Evolutionary conservation across 2,329 filamentous ascomycete species (phyloP).

Genomic region (Colletotrichum endophyticum): DNA sequence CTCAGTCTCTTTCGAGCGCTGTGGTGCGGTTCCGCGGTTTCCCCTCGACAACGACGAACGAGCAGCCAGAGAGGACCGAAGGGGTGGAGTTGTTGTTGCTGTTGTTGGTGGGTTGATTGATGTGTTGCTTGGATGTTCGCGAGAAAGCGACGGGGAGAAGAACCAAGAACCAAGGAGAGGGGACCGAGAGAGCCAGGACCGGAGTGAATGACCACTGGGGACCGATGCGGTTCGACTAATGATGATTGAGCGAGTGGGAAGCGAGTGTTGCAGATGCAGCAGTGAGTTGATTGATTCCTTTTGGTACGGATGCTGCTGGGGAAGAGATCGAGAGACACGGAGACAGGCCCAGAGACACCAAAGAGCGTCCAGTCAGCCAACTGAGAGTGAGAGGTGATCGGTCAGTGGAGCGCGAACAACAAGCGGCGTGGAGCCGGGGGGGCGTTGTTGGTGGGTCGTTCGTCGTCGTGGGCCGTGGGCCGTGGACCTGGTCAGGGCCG

Average conservation of each 20-base stretch:
- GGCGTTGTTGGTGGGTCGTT: background rate
- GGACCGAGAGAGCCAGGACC: background rate
- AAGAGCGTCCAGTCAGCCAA: background rate
- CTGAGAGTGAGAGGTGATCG: background rate
- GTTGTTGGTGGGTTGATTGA: background rate
- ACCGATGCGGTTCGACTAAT: background rate
- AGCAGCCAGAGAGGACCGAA: background rate
- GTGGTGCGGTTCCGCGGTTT: background rate
- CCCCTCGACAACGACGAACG: constrained; percentile 5
- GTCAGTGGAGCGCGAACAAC: background rate
- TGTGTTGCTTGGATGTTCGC: background rate
- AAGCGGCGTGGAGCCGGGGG: background rate
- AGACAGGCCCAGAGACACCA: background rate
- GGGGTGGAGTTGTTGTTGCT: background rate
- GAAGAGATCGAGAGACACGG: background rate
- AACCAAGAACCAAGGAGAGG: background rate
- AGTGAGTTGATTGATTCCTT: background rate
- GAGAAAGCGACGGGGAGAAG: background rate
- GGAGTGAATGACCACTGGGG: background rate
- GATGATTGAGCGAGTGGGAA: background rate
- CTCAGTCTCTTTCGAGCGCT: background rate
- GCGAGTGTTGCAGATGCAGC: background rate
- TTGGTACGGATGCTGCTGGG: background rate
- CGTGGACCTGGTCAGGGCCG: background rate
- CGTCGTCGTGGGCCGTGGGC: background rate